Base-by-base conservation (phyloP, 2,329 filamentous ascomycete species). In the Lachnellula hyalina region DNA sequence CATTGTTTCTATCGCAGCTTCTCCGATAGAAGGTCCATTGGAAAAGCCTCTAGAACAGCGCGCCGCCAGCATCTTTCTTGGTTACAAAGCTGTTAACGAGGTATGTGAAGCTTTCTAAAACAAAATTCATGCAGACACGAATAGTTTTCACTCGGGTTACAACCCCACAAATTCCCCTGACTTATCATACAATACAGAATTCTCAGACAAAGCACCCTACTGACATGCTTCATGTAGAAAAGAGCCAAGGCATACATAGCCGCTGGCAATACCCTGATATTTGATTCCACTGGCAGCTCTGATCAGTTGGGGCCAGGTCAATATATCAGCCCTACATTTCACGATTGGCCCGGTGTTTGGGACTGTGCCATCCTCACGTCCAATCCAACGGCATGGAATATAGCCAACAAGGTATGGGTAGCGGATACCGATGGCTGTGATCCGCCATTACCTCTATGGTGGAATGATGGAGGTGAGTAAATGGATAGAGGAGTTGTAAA, bases 321-420 rank as follows among this genome's bases (percentile, higher is more conserved):
- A 15, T 40, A 40, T 40, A 40, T 40, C 14, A 40, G 36, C 36
- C 36, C 36, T 15, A 40, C 14, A 17, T 1, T 40, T n/a, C 14
- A 17, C 4, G 36, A 40, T 3, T 40, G 36, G 36, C 36, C 36
- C 15, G 14, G 36, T 40, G 7, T 2, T 2, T 53, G 51, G 51
- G 41, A 53, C 51, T 53, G 44, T 28, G 51, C 34, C 14, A 38
- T 53, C 17, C 51, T 53, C 28, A 28, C 25, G 2, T 23, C 51
- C 36, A 38, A 52, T 36, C 28, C 44, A 47, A 38, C 8, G 2
- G 36, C 51, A 17, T 53, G 51, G 51, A 53, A 53, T 48, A 7
- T 38, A 35, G 51, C 23, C 23, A 53, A 53, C 44, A 53, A 53
- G 44, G 32, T 23, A 23, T 53, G 51, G 51, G 51, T 53, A 17